Base-by-base conservation (phyloP, 306 rosid species). In the Trifolium dubium region DNA sequence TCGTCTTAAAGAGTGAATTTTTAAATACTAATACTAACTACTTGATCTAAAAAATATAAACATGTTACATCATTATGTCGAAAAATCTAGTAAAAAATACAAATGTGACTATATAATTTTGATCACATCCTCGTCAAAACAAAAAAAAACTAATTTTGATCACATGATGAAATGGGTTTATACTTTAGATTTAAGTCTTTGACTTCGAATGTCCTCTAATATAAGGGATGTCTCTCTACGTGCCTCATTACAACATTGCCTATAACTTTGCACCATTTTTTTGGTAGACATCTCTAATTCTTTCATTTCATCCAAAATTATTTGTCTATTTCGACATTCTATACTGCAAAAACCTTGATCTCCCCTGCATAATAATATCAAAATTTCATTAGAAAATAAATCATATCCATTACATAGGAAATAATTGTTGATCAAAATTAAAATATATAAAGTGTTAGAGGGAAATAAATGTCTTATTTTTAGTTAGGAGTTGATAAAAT, bases 311-410 rank as follows among this genome's bases (percentile, higher is more conserved):
- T 84, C 88, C 79, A 84, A 69, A 61, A 65, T 18, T 59, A 84
- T 84, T 67, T 81, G 88, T 14, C 85, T 77, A 53, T 77, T 71
- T n/a, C 88, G 8, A 10, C 88, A 84, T 70, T 74, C 85, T 43
- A 59, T 5, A 14, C 85, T 81, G 81, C 88, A 84, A 51, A 77
- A 84, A 12, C 88, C 88, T 70, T 84, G 76, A 71, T 84, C 88
- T 15, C 88, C 85, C 39, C 88, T 84, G 83, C 72, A 65, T 32
- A 60, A 56, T 56, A 10, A 10, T n/a, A 46, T 69, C 35, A 29
- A 77, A 49, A 0, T 30, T 64, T 59, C 30, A 71, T 66, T 13
- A 70, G 34, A 59, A 11, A 12, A 12, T 17, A 3, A 23, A 23
- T 23, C 23, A 23, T 0, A 23, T 23, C 23, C 23, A 23, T 23